Evolutionary conservation across 164 flowering plant genomes (phyloP), one percentile per base, ranked within the genome.

Genomic region (Kalanchoe fedtschenkoi): DNA sequence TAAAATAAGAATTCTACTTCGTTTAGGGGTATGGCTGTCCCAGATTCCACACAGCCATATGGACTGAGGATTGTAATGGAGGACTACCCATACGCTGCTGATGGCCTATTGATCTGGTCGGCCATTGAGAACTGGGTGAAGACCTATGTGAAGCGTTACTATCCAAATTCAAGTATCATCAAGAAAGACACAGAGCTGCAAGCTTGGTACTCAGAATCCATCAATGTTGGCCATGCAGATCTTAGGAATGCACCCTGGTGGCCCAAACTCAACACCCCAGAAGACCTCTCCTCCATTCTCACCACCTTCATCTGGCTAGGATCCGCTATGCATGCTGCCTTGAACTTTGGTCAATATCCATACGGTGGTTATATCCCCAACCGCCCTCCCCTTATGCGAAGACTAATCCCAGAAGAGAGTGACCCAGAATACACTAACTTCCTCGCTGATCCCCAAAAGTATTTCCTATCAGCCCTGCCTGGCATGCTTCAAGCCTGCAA

Each of bases 171-270:
- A 17, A 62, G 21, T 13, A 16, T 38, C 10, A 44, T 69, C 19
- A 7, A 28, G 6, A 17, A 34, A 6, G 76, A 69, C 37, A 19
- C 1, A 26, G 72, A 72, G 63, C 63, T 72, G 15, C 76, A 72
- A 28, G 70, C 24, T 17, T 72, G 72, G 76, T 72, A 41, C 77
- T 22, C 42, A 0, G 79, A 76, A n/a, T 60, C 75, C 6, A 19
- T 62, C 34, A 72, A 62, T 41, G 56, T 63, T 29, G 80, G 80
- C 33, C 80, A 77, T 39, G 70, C 24, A 28, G 78, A 78, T 65
- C 69, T 69, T 51, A 66, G 68, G 16, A 68, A 78, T 34, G 81
- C 72, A 8, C 62, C 70, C 19, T 76, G 81, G 75, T 78, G 81
- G 81, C 81, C 75, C 4, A 37, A 24, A 19, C 68, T 71, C 38